Conservation (phyloP, 2,329 filamentous ascomycete genomes). For the Calonectria pseudoreteaudii region DNA sequence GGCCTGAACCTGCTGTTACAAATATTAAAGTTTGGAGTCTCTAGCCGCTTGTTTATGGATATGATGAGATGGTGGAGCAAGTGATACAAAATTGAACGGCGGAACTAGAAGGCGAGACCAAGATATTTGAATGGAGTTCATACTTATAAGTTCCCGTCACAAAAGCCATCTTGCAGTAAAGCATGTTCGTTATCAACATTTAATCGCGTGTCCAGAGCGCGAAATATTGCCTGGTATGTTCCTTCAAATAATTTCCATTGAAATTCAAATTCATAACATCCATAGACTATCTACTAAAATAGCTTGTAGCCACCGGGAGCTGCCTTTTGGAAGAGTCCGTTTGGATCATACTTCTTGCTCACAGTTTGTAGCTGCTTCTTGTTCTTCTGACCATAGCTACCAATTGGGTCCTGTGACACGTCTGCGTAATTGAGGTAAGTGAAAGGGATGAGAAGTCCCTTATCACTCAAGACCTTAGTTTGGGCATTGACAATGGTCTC, state of each 20-base stretch:
- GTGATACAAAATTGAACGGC: too few relatives aligned
- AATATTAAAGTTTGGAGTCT: too few relatives aligned
- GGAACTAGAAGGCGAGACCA: too few relatives aligned
- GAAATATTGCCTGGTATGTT: neutral
- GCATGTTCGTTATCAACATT: too few relatives aligned
- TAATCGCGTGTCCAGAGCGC: too few relatives aligned
- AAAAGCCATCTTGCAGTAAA: too few relatives aligned
- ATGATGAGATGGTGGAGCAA: too few relatives aligned
- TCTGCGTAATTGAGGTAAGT: neutral
- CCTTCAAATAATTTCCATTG: neutral
- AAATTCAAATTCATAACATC: neutral
- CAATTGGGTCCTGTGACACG: neutral
- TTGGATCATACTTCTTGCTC: neutral
- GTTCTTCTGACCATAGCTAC: neutral
- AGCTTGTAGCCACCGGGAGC: neutral
- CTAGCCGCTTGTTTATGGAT: too few relatives aligned
- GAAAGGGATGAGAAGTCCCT: neutral
- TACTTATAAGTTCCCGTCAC: too few relatives aligned
- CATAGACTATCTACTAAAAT: neutral
- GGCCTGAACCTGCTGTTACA: too few relatives aligned
- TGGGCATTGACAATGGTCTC: neutral
- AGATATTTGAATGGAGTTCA: too few relatives aligned
- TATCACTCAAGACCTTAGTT: neutral
- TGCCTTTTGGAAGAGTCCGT: neutral
- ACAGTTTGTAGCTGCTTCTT: neutral